phyloP scores from a whole-genome alignment of 257 asterid genomes.

The Asclepias syriaca region DNA sequence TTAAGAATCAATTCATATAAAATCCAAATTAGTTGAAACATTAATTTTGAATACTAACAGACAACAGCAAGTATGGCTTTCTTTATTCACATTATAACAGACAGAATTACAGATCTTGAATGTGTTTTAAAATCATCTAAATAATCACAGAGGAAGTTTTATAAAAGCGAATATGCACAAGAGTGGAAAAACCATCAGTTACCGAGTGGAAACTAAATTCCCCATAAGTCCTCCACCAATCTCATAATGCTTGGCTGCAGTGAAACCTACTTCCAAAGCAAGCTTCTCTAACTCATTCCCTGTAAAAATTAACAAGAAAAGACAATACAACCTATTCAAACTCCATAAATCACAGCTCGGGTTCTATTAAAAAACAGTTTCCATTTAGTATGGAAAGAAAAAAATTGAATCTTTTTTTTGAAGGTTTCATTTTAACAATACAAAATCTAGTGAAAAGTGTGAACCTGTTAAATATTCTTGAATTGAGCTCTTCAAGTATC shows the following conservation, averaged over 20 bases:
- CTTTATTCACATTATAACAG: too few species aligned
- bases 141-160: background rate
- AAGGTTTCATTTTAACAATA: background rate
- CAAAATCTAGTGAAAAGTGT: slow-evolving; percentile 6
- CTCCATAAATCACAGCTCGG: background rate
- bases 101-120: background rate
- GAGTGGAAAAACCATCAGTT: slow-evolving; percentile 7
- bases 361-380: background rate
- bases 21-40: background rate
- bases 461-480: slow-evolving; percentile 64
- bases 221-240: slow-evolving; percentile 68
- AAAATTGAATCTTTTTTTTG: background rate
- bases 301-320: slow-evolving; percentile 23
- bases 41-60: too few species aligned
- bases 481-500: slow-evolving; percentile 78
- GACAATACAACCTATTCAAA: background rate
- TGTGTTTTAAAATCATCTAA: background rate
- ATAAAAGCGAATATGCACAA: background rate
- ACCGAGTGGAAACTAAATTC: slow-evolving; percentile 58
- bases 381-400: background rate
- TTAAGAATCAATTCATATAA: too few species aligned
- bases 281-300: slow-evolving; percentile 78
- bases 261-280: slow-evolving; percentile 70
- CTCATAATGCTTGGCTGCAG: slow-evolving; percentile 56
- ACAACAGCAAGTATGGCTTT: too few species aligned